These are phyloP conservation scores for Gossypium mustelinum DNA, from an alignment of 345 rosid species.

Conservation along the genomic window DNA sequence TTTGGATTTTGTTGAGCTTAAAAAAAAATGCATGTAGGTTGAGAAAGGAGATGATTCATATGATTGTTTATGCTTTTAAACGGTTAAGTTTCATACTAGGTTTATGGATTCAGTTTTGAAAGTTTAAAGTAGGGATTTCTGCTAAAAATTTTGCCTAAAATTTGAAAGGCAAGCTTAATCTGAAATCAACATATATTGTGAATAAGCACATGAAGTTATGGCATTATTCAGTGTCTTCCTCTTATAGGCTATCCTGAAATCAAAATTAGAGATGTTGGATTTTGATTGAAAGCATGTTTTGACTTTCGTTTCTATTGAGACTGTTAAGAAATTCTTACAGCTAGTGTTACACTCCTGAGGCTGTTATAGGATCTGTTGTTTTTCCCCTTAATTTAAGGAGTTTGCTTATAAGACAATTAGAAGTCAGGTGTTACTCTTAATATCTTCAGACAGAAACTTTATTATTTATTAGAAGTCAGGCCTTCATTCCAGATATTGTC, in stretches of 20 bases:
- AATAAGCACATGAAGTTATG: not conserved
- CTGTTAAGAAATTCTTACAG: not conserved
- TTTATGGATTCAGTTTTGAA: not conserved
- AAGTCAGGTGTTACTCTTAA: not conserved
- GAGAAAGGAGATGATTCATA: not conserved
- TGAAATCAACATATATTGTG: not conserved
- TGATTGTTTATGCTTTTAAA: not conserved
- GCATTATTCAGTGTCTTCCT: not conserved
- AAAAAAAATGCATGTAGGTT: not conserved
- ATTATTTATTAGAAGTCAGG: not conserved
- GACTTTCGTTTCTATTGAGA: not conserved
- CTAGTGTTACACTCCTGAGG: not conserved
- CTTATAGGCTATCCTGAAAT: not conserved
- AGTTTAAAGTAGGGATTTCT: not conserved
- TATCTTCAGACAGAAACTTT: not conserved
- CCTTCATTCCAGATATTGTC: not conserved
- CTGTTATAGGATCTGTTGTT: not conserved
- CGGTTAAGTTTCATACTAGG: not conserved
- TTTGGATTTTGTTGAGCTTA: not conserved
- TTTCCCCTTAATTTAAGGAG: not conserved
- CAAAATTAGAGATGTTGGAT: not conserved
- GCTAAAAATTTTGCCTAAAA: not conserved
- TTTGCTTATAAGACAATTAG: not conserved
- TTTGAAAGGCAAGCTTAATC: not conserved
- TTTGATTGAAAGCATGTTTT: not conserved